These are phyloP conservation scores for Vigna mungo DNA, from an alignment of 306 rosid species.

Conservation along the genomic window DNA sequence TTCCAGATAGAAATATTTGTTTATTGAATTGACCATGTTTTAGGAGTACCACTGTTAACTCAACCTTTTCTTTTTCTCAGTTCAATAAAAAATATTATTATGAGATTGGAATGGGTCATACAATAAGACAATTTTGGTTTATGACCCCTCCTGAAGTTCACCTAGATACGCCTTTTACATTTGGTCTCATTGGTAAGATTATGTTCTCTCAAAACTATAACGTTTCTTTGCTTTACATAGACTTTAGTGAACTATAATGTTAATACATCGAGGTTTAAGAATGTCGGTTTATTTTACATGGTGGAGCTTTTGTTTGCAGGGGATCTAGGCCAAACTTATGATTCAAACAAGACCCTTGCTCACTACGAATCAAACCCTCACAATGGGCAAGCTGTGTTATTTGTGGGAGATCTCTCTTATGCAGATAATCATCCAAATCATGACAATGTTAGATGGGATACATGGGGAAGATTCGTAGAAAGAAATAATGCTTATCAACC, in stretches of 20 bases:
- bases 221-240: not conserved
- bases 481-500: conserved; percentile 85
- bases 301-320: conserved; percentile 48
- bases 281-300: not conserved
- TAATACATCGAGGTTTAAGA: not conserved
- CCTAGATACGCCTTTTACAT: conserved; percentile 74
- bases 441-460: conserved; percentile 75
- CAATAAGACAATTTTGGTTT: conserved; percentile 67
- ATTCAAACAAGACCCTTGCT: conserved; percentile 70
- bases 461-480: conserved; percentile 78
- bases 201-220: not conserved
- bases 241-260: not conserved
- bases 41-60: not conserved
- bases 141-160: conserved; percentile 70
- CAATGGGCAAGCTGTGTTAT: conserved; percentile 64
- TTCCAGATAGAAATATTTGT: not conserved
- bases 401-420: conserved; percentile 79
- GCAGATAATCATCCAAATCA: conserved; percentile 68
- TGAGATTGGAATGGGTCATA: conserved; percentile 64
- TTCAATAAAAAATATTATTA: conserved; percentile 69
- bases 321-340: conserved; percentile 83
- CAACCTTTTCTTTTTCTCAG: conserved; percentile 40
- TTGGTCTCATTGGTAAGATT: conserved; percentile 74
- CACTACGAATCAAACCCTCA: conserved; percentile 69
- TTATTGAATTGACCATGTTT: not conserved